A percentile compares a stretch with the other conserved stretches of the same genome.
phyloP scores from a whole-genome alignment of 1,139 yeast genomes.

The Yamadazyma buinensis region DNA sequence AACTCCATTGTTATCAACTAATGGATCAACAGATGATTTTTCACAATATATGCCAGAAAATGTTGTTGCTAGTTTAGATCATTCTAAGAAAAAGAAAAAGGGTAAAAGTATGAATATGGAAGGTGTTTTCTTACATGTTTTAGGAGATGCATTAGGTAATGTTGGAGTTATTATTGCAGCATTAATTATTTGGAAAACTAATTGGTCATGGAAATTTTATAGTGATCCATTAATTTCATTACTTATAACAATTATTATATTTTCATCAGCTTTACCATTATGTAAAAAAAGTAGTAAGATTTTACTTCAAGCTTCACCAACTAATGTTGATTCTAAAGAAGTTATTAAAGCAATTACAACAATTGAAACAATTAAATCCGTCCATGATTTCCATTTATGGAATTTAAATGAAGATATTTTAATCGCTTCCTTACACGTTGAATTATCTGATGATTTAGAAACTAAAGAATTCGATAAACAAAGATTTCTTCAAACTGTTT shows the following conservation, averaged over 20 bases:
- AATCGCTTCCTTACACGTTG: conserved; percentile 88
- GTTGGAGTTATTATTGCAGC: conserved; percentile 92
- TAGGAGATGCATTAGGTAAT: conserved; percentile 96
- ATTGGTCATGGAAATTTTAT: conserved; percentile 81
- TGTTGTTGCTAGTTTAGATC: conserved; percentile 33
- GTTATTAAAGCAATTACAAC: conserved; percentile 65
- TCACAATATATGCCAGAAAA: conserved; percentile 36
- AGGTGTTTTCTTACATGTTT: conserved; percentile 90
- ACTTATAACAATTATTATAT: conserved; percentile 80
- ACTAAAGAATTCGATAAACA: conserved; percentile 24
- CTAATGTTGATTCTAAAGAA: conserved; percentile 68
- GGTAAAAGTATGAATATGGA: conserved; percentile 87
- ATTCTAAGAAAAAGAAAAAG: conserved; percentile 27
- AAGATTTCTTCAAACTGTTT: conserved; percentile 67
- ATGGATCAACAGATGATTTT: conserved; percentile 13
- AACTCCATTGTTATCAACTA: conserved; percentile 11
- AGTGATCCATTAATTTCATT: conserved; percentile 85
- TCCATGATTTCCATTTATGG: conserved; percentile 97
- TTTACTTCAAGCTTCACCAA: conserved; percentile 88
- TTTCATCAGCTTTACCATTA: conserved; percentile 86
- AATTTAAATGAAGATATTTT: conserved; percentile 83
- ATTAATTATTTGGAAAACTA: conserved; percentile 88
- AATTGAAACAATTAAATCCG: conserved; percentile 72
- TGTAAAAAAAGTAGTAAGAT: conserved; percentile 86
- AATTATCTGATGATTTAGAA: conserved; percentile 43